Evolutionary conservation across 257 asterid genomes (phyloP).

Genomic region (Leptodermis oblonga): DNA sequence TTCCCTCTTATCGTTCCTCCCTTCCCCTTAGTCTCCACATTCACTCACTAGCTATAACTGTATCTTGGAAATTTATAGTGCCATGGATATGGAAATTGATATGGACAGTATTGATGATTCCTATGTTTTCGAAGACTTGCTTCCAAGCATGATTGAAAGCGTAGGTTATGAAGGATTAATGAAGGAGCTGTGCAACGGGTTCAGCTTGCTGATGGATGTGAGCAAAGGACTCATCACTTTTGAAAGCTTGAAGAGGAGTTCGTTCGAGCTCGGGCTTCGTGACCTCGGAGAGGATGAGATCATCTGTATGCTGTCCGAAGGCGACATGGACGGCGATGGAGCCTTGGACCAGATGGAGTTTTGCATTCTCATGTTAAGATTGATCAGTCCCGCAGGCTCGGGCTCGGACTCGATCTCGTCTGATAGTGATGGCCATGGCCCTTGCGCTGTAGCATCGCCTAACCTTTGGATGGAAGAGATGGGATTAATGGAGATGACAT

Average conservation of each 20-base stretch:
- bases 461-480: conserved; percentile 19
- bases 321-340: conserved; percentile 43
- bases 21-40: too few relatives aligned
- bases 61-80: too few relatives aligned
- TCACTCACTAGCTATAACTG: too few relatives aligned
- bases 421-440: too few relatives aligned
- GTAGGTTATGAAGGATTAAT: conserved; percentile 33
- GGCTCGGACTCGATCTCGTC: too few relatives aligned
- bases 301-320: conserved; percentile 31
- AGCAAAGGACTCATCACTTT: conserved; percentile 32
- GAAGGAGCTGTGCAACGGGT: conserved; percentile 34
- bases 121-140: conserved; percentile 25
- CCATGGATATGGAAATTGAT: conserved; percentile 20
- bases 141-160: conserved; percentile 32
- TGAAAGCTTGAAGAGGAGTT: conserved; percentile 37
- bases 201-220: conserved; percentile 35
- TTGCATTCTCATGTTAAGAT: conserved; percentile 35
- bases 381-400: conserved; percentile 29
- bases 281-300: conserved; percentile 34
- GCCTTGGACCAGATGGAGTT: conserved; percentile 40
- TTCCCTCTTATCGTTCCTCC: too few relatives aligned
- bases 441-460: neutral
- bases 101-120: conserved; percentile 16
- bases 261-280: conserved; percentile 25
- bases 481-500: conserved; percentile 9